Base-by-base conservation (phyloP, 2,329 filamentous ascomycete genomes). In the Hysterium pulicare region DNA sequence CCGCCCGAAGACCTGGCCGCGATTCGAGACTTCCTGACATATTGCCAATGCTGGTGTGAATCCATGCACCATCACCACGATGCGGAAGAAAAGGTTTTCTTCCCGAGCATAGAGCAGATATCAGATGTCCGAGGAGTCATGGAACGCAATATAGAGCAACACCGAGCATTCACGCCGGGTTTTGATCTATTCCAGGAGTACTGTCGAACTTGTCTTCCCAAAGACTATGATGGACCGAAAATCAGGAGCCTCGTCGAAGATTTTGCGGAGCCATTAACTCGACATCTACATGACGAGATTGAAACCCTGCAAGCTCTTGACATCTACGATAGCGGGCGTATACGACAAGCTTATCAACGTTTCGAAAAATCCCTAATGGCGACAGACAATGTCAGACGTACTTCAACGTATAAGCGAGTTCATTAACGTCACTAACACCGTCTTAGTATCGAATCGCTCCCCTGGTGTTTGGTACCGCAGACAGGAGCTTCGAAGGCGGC, bases 381-480 rank as follows among this genome's bases (percentile, higher is more conserved):
- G 21, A 62, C 58, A 26, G 59, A 62, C 33, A 61, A 60, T 47
- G 57, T 55, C 2, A 54, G 53, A 20, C 7, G 13, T 21, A 10
- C 34, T 42, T 38, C 16, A 16, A 42, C 26, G 39, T 23, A 10
- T 33, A 32, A 38, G 20, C 20, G 19, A 37, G n/a, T 24, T 39
- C 20, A 13, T 41, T 24, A 28, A 41, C 21, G 30, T 33, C 23
- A 40, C 46, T 51, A 34, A 53, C 41, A 21, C 7, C 38, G 8
- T 39, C 5, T 28, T 49, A 64, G 63, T 53, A 64, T 42, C 44
- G 44, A 20, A 60, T 64, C 20, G 51, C 49, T 2, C 64, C 64
- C 3, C 53, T 66, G 20, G 57, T 68, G 13, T 61, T 68, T 48
- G 60, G 65, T 9, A 64, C 59, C 7, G 55, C 59, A 45, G 65